Conservation (phyloP, 2,329 filamentous ascomycete genomes). For the Bretziella fagacearum region DNA sequence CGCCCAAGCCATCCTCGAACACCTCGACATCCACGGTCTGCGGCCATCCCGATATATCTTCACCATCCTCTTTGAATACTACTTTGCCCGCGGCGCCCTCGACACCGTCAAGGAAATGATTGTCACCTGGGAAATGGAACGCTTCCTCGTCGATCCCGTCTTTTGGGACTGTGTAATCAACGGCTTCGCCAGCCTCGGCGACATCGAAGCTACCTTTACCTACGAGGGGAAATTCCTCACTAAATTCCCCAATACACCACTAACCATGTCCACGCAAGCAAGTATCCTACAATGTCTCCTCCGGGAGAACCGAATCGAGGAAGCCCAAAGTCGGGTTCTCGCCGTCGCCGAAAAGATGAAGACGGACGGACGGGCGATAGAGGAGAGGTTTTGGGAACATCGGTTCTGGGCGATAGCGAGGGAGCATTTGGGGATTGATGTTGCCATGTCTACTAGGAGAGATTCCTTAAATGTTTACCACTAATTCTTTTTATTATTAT, state of each 20-base stretch:
- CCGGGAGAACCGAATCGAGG: slow-evolving; percentile 16
- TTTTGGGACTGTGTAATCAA: slow-evolving; percentile 57
- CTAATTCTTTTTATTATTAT: too few relatives aligned
- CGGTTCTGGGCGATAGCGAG: slow-evolving; percentile 33
- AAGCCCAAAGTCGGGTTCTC: slow-evolving; percentile 22
- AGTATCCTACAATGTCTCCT: slow-evolving; percentile 26
- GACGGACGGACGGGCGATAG: slow-evolving; percentile 15
- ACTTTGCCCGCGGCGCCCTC: slow-evolving; percentile 41
- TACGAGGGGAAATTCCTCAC: slow-evolving; percentile 29
- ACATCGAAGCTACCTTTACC: slow-evolving; percentile 28
- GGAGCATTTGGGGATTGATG: slow-evolving; percentile 18
- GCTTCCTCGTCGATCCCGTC: slow-evolving; percentile 32
- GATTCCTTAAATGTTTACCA: too few relatives aligned
- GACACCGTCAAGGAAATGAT: slow-evolving; percentile 43
- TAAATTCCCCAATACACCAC: slow-evolving; percentile 26
- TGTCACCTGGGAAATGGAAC: slow-evolving; percentile 31
- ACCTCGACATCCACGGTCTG: slow-evolving; percentile 40
- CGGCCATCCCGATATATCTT: slow-evolving; percentile 48
- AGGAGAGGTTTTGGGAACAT: slow-evolving; percentile 28
- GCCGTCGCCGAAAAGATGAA: slow-evolving; percentile 17
- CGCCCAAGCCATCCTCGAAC: slow-evolving; percentile 32
- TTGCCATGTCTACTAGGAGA: too few relatives aligned
- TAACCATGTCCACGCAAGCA: slow-evolving; percentile 26
- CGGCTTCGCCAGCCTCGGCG: slow-evolving; percentile 41
- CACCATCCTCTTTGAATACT: slow-evolving; percentile 54